Conservation (phyloP, 2,329 filamentous ascomycete genomes). For the Coniochaeta prunicola region DNA sequence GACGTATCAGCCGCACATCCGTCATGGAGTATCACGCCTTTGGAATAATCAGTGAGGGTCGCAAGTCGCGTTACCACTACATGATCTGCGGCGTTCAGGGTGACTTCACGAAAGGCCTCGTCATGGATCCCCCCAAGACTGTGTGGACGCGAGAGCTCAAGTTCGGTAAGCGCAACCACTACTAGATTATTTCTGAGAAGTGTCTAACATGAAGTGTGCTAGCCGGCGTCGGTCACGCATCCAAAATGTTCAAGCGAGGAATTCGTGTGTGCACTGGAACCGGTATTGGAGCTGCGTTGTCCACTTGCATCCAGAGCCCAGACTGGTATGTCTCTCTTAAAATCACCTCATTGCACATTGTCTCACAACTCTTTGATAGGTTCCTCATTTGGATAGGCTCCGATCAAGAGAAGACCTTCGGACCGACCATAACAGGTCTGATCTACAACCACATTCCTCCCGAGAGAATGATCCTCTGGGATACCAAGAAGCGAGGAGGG, state of each 20-base stretch:
- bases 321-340: constrained; percentile 20
- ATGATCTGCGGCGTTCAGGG: constrained; percentile 35
- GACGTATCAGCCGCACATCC: constrained; percentile 31
- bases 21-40: constrained; percentile 36
- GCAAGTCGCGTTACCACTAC: constrained; percentile 26
- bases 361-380: constrained; percentile 13
- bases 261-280: constrained; percentile 33
- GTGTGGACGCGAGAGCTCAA: constrained; percentile 33
- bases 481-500: constrained; percentile 32
- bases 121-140: constrained; percentile 28
- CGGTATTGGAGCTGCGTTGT: constrained; percentile 31
- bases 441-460: constrained; percentile 31
- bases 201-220: constrained; percentile 6
- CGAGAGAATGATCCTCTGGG: constrained; percentile 33
- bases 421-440: constrained; percentile 28
- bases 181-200: background rate
- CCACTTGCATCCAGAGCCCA: constrained; percentile 31
- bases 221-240: constrained; percentile 34
- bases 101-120: constrained; percentile 30
- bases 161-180: constrained; percentile 22
- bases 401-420: constrained; percentile 32
- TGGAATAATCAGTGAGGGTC: constrained; percentile 32
- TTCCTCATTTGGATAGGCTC: constrained; percentile 36
- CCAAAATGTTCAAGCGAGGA: constrained; percentile 33
- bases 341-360: background rate